Evolutionary conservation across 768 basidiomycete species (phyloP).

Genomic region (Suillus paluster): DNA sequence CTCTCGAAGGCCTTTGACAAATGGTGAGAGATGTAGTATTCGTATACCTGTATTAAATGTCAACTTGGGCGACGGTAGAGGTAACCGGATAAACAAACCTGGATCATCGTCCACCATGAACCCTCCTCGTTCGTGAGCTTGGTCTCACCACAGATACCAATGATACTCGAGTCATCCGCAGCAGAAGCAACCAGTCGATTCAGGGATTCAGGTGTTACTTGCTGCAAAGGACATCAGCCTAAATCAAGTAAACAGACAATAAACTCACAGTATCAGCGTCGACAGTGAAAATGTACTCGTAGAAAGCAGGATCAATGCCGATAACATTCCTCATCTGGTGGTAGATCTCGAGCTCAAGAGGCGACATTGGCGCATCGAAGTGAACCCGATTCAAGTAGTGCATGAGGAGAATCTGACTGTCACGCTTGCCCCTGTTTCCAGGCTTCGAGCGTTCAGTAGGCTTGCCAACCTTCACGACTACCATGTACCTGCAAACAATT

Average conservation of each 20-base stretch:
- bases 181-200: slow-evolving; percentile 89
- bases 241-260: neutral
- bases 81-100: slow-evolving; percentile 62
- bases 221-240: slow-evolving; percentile 46
- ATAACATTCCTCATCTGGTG: slow-evolving; percentile 99
- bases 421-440: slow-evolving; percentile 93
- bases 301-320: slow-evolving; percentile 95
- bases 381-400: slow-evolving; percentile 94
- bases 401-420: slow-evolving; percentile 89
- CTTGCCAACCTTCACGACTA: slow-evolving; percentile 93
- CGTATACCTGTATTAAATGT: slow-evolving; percentile 60
- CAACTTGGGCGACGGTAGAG: neutral
- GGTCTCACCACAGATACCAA: slow-evolving; percentile 94
- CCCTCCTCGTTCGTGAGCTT: slow-evolving; percentile 88
- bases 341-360: slow-evolving; percentile 91
- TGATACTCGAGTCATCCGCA: slow-evolving; percentile 86
- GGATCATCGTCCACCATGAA: slow-evolving; percentile 99
- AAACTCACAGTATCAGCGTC: slow-evolving; percentile 88
- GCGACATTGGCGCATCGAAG: slow-evolving; percentile 93
- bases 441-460: slow-evolving; percentile 92
- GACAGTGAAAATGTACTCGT: slow-evolving; percentile 95
- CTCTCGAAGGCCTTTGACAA: slow-evolving; percentile 93
- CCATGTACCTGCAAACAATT: slow-evolving; percentile 72
- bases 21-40: slow-evolving; percentile 95
- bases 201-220: slow-evolving; percentile 87